Evolutionary conservation across 2,329 filamentous ascomycete species (phyloP), one percentile per base, ranked within the genome.

Genomic region (Ambrosiella beaveri): DNA sequence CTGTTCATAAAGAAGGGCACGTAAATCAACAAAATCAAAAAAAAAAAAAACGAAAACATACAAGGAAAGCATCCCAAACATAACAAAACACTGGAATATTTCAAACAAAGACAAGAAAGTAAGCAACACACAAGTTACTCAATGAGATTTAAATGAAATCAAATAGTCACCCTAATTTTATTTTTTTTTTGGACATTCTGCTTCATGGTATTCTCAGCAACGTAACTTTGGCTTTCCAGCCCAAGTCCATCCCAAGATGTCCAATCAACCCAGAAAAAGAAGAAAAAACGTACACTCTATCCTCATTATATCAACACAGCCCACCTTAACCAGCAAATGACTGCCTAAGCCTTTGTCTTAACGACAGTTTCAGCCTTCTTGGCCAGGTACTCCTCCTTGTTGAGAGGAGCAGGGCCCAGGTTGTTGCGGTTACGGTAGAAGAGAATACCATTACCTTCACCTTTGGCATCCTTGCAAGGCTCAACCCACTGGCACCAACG

Each of bases 401-500:
- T 47, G 15, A 60, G 27, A 17, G 71, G 71, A 63, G 68, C 68
- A 38, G 82, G 73, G 64, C 93, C 93, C 27, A 95, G 74, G 17
- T 88, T 86, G 73, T 97, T 98, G 65, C 79, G 78, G 79, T 98
- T 98, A 68, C 91, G 83, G 85, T 86, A 98, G 80, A 98, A 96
- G 58, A 95, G 72, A 37, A 98, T 84, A 62, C 85, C 83, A 75
- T 88, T 85, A 69, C 82, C 84, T 65, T 90, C 84, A 39, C 88
- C 91, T 68, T 82, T 72, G 55, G 89, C 86, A 57, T 81, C 88
- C 65, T 82, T 85, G 67, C 82, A 89, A 58, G 90, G 88, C 82
- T 98, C 93, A 62, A 98, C 90, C 88, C 89, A 98, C 71, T 97
- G 89, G 80, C 93, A 98, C 81, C 79, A 82, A 62, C 93, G 82